A percentile compares a stretch with the other conserved stretches of the same genome.
phyloP scores from a whole-genome alignment of 495 filamentous ascomycete genomes.

The Saxophila tyrrhenica region DNA sequence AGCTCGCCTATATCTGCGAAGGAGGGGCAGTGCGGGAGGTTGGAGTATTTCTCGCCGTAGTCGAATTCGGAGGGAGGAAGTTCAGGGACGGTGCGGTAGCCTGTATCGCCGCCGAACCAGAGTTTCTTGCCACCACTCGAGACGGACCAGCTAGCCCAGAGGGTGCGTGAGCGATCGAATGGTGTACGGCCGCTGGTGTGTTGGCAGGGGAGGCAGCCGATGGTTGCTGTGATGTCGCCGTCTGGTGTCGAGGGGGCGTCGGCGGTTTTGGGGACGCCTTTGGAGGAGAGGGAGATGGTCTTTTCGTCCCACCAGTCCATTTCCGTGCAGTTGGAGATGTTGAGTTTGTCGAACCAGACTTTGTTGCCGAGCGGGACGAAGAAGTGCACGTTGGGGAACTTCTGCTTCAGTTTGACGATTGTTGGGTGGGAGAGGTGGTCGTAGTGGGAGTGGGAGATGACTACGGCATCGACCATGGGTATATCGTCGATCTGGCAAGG shows the following conservation, averaged over 20 bases:
- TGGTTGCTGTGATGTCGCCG: conserved; percentile 53
- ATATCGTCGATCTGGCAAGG: conserved; percentile 73
- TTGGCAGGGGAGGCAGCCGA: conserved; percentile 78
- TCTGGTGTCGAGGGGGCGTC: conserved; percentile 3
- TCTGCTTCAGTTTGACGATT: conserved; percentile 55
- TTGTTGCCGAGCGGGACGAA: conserved; percentile 84
- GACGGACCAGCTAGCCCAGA: conserved; percentile 84
- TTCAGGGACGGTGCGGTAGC: conserved; percentile 72
- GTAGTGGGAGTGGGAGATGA: conserved; percentile 91
- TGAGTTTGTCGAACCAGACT: conserved; percentile 62
- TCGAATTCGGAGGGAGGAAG: conserved; percentile 55
- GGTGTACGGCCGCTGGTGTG: conserved; percentile 60
- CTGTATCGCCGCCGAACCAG: conserved; percentile 63
- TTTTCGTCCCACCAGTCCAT: conserved; percentile 93
- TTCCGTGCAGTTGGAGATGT: conserved; percentile 67
- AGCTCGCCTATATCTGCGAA: conserved; percentile 77
- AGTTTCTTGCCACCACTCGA: conserved; percentile 62
- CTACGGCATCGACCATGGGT: conserved; percentile 72
- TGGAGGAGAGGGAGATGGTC: conserved; percentile 48
- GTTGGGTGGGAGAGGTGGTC: conserved; percentile 78
- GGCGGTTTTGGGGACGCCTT: neutral
- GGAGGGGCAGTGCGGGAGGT: conserved; percentile 69
- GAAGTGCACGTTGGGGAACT: conserved; percentile 72
- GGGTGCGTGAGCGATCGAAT: conserved; percentile 59
- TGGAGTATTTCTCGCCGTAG: conserved; percentile 51